Evolutionary conservation across 352 stramenopile species (phyloP).

Genomic region (Globisporangium ultimum): DNA sequence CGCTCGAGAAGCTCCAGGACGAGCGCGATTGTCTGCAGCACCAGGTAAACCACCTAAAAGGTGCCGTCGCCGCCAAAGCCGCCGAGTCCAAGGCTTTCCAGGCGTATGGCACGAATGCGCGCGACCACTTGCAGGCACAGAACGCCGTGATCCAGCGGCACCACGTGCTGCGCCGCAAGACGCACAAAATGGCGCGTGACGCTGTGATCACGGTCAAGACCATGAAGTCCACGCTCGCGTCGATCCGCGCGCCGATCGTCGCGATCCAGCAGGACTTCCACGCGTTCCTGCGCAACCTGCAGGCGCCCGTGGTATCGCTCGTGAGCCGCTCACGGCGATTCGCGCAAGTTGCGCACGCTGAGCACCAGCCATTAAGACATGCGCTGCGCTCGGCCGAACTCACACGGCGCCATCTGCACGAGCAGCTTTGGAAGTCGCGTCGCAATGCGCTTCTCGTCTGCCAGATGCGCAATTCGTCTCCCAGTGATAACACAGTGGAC

Average conservation of each 20-base stretch:
- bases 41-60: slow-evolving; percentile 71
- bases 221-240: slow-evolving; percentile 35
- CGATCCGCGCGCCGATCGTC: slow-evolving; percentile 47
- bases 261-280: slow-evolving; percentile 50
- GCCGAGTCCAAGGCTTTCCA: slow-evolving; percentile 74
- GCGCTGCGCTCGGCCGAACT: slow-evolving; percentile 40
- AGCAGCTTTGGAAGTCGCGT: slow-evolving; percentile 60
- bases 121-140: slow-evolving; percentile 61
- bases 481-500: too few species aligned
- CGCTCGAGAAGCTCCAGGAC: slow-evolving; percentile 44
- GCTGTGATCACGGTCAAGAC: slow-evolving; percentile 32
- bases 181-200: slow-evolving; percentile 41
- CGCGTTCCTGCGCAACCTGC: slow-evolving; percentile 43
- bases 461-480: slow-evolving; percentile 47
- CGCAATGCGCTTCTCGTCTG: slow-evolving; percentile 59
- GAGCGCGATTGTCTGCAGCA: slow-evolving; percentile 66
- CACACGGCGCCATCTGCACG: slow-evolving; percentile 57
- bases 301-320: slow-evolving; percentile 47
- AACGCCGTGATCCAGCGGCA: slow-evolving; percentile 51
- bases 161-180: slow-evolving; percentile 44
- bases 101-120: slow-evolving; percentile 54
- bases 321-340: slow-evolving; percentile 44
- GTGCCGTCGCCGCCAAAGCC: slow-evolving; percentile 59
- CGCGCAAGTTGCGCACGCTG: slow-evolving; percentile 40
- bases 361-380: slow-evolving; percentile 48